Evolutionary conservation across 805 yeast species (phyloP).

Genomic region (Yamadazyma akitaensis): DNA sequence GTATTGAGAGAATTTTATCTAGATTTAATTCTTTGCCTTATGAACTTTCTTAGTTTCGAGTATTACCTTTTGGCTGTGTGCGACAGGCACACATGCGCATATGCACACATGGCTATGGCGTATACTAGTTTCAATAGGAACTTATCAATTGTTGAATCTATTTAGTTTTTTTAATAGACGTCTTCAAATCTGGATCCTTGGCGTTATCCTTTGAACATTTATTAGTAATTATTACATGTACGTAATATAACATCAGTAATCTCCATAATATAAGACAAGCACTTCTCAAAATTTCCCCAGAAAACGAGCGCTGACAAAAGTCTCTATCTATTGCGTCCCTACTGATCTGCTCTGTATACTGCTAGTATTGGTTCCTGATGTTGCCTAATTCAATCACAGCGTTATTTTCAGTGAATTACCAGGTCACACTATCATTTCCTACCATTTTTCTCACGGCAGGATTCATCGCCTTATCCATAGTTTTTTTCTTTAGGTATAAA

Average conservation of each 20-base stretch:
- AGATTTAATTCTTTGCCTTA: slow-evolving; percentile 44
- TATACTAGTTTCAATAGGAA: too few species aligned
- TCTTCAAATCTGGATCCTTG: too few species aligned
- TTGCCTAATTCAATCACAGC: neutral
- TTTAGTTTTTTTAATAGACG: too few species aligned
- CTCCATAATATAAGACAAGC: neutral
- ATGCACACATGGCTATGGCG: neutral
- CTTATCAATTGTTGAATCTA: too few species aligned
- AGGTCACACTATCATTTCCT: slow-evolving; percentile 50
- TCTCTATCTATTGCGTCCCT: neutral
- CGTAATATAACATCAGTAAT: too few species aligned
- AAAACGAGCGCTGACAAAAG: slow-evolving; percentile 1
- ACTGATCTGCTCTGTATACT: neutral
- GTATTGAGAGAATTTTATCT: slow-evolving; percentile 48
- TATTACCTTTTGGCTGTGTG: neutral
- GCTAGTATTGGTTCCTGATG: neutral
- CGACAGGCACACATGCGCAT: too few species aligned
- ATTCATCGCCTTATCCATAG: slow-evolving; percentile 30
- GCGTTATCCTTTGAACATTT: too few species aligned
- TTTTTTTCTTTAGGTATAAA: slow-evolving; percentile 56
- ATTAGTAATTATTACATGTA: too few species aligned
- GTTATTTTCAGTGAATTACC: slow-evolving; percentile 40
- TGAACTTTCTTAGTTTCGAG: slow-evolving; percentile 3
- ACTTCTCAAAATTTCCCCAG: neutral
- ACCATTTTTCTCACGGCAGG: slow-evolving; percentile 37